Percentiles rank a stretch among this genome's conserved stretches.
phyloP scores from a whole-genome alignment of 768 basidiomycete species.

The Hemileccinum impolitum region DNA sequence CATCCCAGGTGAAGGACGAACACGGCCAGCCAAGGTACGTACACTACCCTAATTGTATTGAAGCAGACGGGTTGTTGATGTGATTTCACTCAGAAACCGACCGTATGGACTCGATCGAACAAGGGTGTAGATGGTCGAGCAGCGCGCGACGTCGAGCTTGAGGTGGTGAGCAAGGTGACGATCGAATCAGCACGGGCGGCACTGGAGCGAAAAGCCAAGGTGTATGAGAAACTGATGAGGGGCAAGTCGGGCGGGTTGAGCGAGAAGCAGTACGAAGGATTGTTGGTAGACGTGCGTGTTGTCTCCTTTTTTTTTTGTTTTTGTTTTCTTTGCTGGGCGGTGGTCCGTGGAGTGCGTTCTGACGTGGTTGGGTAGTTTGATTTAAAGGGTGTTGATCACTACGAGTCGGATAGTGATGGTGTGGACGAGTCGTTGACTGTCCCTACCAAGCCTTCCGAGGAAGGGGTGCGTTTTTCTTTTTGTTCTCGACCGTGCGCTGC shows the following conservation, averaged over 20 bases:
- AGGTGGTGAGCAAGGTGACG: constrained; percentile 64
- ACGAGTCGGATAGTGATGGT: constrained; percentile 71
- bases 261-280: constrained; percentile 66
- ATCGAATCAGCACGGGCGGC: constrained; percentile 68
- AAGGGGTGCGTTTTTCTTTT: constrained; percentile 34
- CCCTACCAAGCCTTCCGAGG: constrained; percentile 39
- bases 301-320: not conserved
- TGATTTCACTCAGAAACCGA: constrained; percentile 54
- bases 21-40: constrained; percentile 68
- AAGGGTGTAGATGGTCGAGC: constrained; percentile 67
- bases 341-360: not conserved
- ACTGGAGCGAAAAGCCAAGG: constrained; percentile 73
- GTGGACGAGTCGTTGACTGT: constrained; percentile 74
- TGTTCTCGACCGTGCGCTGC: not conserved
- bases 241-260: constrained; percentile 77
- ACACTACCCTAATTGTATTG: not conserved
- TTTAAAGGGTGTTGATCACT: constrained; percentile 47
- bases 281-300: constrained; percentile 75
- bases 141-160: constrained; percentile 65
- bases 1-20: constrained; percentile 55
- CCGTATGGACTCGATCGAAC: constrained; percentile 73
- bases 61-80: too few species aligned
- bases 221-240: constrained; percentile 74
- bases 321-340: not conserved
- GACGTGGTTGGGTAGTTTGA: constrained; percentile 53